Evolutionary conservation across 371 early-diverging fungal genomes (phyloP), one percentile per base, ranked within the genome.

Genomic region (Saksenaea oblongispora): DNA sequence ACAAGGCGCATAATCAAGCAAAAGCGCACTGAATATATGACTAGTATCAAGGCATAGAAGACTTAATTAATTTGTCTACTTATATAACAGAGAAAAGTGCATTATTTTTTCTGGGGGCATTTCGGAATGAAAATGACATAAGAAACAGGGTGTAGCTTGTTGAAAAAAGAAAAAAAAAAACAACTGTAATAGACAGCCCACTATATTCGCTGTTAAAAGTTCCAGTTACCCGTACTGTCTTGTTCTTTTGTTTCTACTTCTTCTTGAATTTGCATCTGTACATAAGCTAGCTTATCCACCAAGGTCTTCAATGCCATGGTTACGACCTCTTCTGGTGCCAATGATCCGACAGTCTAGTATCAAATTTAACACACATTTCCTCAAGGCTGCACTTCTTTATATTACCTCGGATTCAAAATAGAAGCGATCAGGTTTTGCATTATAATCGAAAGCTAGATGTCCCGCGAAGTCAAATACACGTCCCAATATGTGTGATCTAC

Each of bases 301-400:
- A 98, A 70, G 18, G 91, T 87, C 26, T 90, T 85, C 71, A 97
- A 84, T 14, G 91, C 97, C 75, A 82, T 84, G 8, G 88, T 77
- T 13, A 96, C 93, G 5, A 96, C 90, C 14, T 89, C 92, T 68
- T 93, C 93, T 3, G 98, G 94, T 63, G 89, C 82, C 69, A 98
- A 78, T 28, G 93, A 90, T 41, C 98, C 98, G 24, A 93, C 90
- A 4, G 93, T 89, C 87, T 87, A 58, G 22, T 15, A 28, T 1
- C 41, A 31, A 28, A 28, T 34, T 41, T 26, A 35, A 34, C 39
- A 34, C 34, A 41, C 10, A 56, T 7, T 54, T 9, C n/a, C 4
- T 54, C 54, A 34, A 28, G 44, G n/a, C 22, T 35, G 2, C 47
- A 13, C 17, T 10, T 47, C 18, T 8, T 9, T 15, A n/a, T 5